Evolutionary conservation across 169 alveolate species (phyloP).

Genomic region (Miamiensis avidus): DNA sequence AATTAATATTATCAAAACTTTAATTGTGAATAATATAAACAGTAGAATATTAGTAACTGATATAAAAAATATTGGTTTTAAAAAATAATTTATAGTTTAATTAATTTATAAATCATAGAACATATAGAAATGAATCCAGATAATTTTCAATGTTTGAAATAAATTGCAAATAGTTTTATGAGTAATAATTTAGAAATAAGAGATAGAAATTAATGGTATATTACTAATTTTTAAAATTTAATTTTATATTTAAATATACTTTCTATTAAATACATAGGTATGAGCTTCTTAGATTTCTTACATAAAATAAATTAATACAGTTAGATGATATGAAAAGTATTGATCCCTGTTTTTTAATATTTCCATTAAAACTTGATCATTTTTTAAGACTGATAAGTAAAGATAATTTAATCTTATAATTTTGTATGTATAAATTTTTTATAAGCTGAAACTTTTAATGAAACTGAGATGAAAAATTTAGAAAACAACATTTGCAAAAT

Average conservation of each 20-base stretch:
- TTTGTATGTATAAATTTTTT: background rate
- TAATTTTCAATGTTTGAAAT: too few relatives aligned
- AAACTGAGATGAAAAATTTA: conserved; percentile 1
- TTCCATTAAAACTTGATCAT: background rate
- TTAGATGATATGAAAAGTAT: conserved; percentile 6
- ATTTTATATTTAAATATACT: background rate
- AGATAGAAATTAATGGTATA: too few relatives aligned
- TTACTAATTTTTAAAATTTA: too few relatives aligned
- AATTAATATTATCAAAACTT: too few relatives aligned
- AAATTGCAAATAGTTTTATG: too few relatives aligned
- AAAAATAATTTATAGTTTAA: too few relatives aligned
- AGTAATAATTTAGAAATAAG: too few relatives aligned
- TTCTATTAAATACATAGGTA: background rate
- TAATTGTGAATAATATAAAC: too few relatives aligned
- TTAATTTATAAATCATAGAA: too few relatives aligned
- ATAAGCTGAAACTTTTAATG: conserved; percentile 14
- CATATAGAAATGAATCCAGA: too few relatives aligned
- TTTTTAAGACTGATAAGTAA: conserved; percentile 27
- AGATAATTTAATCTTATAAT: background rate
- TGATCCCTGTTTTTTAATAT: conserved; percentile 5
- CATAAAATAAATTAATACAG: background rate
- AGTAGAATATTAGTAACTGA: too few relatives aligned
- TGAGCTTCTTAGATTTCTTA: conserved; percentile 14
- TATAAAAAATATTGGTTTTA: too few relatives aligned
- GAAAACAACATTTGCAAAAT: conserved; percentile 8